Evolutionary conservation across 176 grass and related monocot genomes (phyloP).

Genomic region (Aegilops tauschii): DNA sequence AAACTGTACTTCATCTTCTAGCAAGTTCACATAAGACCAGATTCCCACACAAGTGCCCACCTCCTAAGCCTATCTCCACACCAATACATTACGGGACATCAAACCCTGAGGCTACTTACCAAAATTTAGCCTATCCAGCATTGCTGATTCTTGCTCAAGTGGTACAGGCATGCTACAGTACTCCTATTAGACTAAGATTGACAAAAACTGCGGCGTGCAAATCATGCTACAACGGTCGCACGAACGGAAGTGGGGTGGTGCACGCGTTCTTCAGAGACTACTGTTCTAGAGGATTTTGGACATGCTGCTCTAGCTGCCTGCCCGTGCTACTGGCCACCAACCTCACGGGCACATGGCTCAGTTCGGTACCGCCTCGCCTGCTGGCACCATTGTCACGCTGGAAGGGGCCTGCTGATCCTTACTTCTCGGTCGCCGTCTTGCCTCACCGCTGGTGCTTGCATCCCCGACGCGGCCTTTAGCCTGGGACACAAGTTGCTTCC

Average conservation of each 20-base stretch:
- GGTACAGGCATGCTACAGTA: not conserved
- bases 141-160: not conserved
- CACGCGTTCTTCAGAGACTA: not conserved
- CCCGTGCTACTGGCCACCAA: not conserved
- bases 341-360: not conserved
- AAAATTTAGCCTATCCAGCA: not conserved
- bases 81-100: not conserved
- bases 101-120: not conserved
- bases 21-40: not conserved
- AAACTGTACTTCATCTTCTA: not conserved
- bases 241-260: not conserved
- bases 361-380: not conserved
- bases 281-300: not conserved
- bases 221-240: not conserved
- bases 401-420: constrained; percentile 12
- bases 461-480: not conserved
- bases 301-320: not conserved
- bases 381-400: not conserved
- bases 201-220: not conserved
- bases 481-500: constrained; percentile 13
- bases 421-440: constrained; percentile 25
- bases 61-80: not conserved
- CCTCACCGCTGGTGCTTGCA: not conserved
- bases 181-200: not conserved
- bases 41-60: not conserved